A percentile compares a stretch with the other conserved stretches of the same genome.
phyloP scores from a whole-genome alignment of 495 filamentous ascomycete genomes.

The Aspergillus sparsus region DNA sequence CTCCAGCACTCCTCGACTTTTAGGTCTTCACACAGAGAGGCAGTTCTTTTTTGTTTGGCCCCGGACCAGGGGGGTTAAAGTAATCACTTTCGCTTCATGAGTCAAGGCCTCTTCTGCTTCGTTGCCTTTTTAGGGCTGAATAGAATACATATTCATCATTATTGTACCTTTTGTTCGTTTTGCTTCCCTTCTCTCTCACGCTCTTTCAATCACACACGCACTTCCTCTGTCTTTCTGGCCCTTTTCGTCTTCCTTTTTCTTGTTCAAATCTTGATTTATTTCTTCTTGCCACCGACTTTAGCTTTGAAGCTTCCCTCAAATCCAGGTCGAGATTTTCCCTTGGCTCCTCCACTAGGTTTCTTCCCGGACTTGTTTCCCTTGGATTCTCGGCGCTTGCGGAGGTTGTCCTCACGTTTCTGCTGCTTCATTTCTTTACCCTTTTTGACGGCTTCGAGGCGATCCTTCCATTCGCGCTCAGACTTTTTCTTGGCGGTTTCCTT shows the following conservation, averaged over 20 bases:
- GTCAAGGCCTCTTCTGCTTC: no score
- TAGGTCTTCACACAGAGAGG: slow-evolving; percentile 4
- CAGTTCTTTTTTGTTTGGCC: background rate
- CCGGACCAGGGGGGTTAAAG: no score
- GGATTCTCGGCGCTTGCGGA: slow-evolving; percentile 78
- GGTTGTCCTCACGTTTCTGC: slow-evolving; percentile 85
- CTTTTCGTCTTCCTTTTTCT: slow-evolving; percentile 6
- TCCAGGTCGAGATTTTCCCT: slow-evolving; percentile 69
- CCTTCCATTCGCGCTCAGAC: slow-evolving; percentile 86
- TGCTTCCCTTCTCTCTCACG: background rate
- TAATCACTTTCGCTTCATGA: no score
- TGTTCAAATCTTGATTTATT: slow-evolving; percentile 29
- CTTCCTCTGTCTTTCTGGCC: background rate
- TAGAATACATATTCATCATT: slow-evolving; percentile 18
- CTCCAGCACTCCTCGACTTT: slow-evolving; percentile 25
- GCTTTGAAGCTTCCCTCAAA: slow-evolving; percentile 90
- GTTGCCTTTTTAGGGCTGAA: background rate
- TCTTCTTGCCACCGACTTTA: slow-evolving; percentile 49
- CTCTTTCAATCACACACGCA: background rate
- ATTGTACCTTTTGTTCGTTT: background rate
- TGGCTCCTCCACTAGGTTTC: slow-evolving; percentile 55
- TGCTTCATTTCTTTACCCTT: slow-evolving; percentile 76
- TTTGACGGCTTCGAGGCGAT: slow-evolving; percentile 71
- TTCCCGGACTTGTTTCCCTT: slow-evolving; percentile 65
- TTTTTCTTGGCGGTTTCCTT: slow-evolving; percentile 88